A percentile compares a stretch with the other conserved stretches of the same genome.
Conservation (phyloP, 2,329 filamentous ascomycete species). For the Trichoderma breve region DNA sequence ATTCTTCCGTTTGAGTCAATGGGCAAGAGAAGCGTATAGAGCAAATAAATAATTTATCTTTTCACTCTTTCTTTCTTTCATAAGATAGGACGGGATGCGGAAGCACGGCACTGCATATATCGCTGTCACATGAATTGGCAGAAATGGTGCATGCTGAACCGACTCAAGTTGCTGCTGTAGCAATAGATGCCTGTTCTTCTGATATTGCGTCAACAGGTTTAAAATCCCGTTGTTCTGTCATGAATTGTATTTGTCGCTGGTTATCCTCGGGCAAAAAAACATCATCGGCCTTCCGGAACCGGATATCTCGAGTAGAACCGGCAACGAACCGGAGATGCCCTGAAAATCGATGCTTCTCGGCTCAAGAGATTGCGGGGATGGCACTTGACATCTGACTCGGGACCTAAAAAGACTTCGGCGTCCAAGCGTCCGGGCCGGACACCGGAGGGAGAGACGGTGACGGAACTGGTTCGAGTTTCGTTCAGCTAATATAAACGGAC, state of each 20-base stretch:
- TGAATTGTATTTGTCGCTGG: background rate
- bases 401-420: background rate
- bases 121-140: background rate
- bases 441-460: background rate
- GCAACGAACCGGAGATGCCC: background rate
- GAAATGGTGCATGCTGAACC: background rate
- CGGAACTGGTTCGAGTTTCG: background rate
- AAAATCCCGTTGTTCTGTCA: background rate
- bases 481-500: background rate
- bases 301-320: background rate
- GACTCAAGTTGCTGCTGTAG: background rate
- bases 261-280: background rate
- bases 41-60: background rate
- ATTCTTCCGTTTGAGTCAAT: conserved; percentile 20
- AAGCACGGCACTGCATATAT: background rate
- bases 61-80: background rate
- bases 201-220: background rate
- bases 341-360: background rate
- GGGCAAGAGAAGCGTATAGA: conserved; percentile 19
- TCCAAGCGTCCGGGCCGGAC: conserved; percentile 7
- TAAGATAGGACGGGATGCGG: background rate
- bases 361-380: background rate
- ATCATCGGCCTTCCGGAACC: background rate
- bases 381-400: background rate
- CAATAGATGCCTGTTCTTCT: no score